Evolutionary conservation across 371 early-diverging fungal genomes (phyloP).

Genomic region (Mucor irregularis): DNA sequence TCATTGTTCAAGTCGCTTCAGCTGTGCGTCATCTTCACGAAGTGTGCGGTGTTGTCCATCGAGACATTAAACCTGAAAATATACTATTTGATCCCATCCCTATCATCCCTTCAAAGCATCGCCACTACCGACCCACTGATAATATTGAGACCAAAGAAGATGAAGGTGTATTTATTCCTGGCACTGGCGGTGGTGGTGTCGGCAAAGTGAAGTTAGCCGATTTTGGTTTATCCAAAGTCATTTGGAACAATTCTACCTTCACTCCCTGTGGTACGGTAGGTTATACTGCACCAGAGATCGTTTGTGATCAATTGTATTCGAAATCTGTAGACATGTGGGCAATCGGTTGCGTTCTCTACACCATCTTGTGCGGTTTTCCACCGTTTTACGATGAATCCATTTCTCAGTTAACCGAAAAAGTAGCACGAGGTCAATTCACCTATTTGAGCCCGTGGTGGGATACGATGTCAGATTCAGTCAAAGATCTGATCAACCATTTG

Average conservation of each 20-base stretch:
- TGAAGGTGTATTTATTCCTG: conserved; percentile 72
- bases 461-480: conserved; percentile 69
- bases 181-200: conserved; percentile 82
- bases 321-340: conserved; percentile 95
- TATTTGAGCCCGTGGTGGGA: conserved; percentile 92
- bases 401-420: conserved; percentile 71
- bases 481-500: conserved; percentile 79
- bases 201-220: conserved; percentile 85
- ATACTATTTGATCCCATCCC: conserved; percentile 71
- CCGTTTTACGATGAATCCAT: conserved; percentile 89
- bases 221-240: conserved; percentile 84
- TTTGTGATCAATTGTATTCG: conserved; percentile 59
- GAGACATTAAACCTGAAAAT: conserved; percentile 98
- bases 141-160: conserved; percentile 59
- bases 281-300: conserved; percentile 92
- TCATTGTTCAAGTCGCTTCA: conserved; percentile 86
- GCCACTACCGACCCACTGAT: conserved; percentile 32
- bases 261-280: conserved; percentile 94
- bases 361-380: conserved; percentile 87
- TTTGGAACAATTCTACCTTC: conserved; percentile 78
- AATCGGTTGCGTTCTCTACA: conserved; percentile 90
- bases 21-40: conserved; percentile 90
- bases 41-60: conserved; percentile 86
- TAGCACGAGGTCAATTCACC: conserved; percentile 75
- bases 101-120: conserved; percentile 41